These are phyloP conservation scores for Colletotrichum paranaense DNA, from an alignment of 2,329 filamentous ascomycete genomes.

Conservation along the genomic window DNA sequence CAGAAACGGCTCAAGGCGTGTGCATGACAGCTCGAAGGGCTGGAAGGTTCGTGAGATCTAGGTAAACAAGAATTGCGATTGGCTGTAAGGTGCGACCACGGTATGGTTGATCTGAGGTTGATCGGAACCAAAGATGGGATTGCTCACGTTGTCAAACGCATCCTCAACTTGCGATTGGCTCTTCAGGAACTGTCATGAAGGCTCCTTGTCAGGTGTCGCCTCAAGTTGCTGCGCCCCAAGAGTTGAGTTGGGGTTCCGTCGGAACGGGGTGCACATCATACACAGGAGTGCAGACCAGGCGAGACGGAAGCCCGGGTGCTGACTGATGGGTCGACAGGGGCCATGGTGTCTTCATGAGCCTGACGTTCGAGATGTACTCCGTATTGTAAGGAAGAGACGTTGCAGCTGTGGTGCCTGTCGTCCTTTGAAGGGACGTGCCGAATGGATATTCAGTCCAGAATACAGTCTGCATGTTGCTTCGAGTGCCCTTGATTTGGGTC, in stretches of 20 bases:
- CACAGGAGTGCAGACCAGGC: conserved; percentile 24
- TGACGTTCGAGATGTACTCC: conserved; percentile 22
- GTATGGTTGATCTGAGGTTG: conserved; percentile 36
- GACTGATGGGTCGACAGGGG: conserved; percentile 27
- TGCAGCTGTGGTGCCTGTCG: conserved; percentile 14
- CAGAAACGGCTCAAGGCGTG: conserved; percentile 28
- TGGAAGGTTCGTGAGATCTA: conserved; percentile 36
- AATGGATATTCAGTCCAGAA: neutral
- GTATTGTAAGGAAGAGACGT: conserved; percentile 8
- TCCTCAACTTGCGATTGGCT: conserved; percentile 48
- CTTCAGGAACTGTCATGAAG: conserved; percentile 42
- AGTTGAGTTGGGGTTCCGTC: conserved; percentile 34
- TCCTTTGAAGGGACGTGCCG: conserved; percentile 16
- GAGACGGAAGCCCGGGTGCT: conserved; percentile 36
- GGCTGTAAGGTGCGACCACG: conserved; percentile 37
- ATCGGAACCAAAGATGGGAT: conserved; percentile 38
- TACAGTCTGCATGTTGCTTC: conserved; percentile 10
- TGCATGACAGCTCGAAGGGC: conserved; percentile 32
- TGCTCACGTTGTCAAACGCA: conserved; percentile 39
- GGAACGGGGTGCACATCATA: conserved; percentile 33
- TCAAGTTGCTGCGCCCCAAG: conserved; percentile 36
- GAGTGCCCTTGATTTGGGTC: conserved; percentile 20
- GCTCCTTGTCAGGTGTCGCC: conserved; percentile 36
- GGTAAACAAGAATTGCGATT: conserved; percentile 38
- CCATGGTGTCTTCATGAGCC: conserved; percentile 20